Evolutionary conservation across 805 yeast genomes (phyloP).

Genomic region (Barnettozyma californica): DNA sequence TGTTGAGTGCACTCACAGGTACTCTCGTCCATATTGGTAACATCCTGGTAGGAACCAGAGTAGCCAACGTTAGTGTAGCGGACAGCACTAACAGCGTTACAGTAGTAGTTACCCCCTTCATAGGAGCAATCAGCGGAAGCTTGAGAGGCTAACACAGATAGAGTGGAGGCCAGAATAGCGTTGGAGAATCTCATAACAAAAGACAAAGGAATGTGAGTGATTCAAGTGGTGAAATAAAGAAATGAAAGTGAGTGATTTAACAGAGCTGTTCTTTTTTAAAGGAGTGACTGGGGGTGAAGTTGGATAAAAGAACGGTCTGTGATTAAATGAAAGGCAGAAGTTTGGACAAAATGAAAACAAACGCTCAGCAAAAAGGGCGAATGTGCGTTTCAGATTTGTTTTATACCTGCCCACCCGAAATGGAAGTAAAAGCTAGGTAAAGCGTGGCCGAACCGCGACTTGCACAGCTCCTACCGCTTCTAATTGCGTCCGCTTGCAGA

Average conservation of each 20-base stretch:
- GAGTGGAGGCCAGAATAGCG: slow-evolving; percentile 18
- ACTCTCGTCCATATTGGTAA: slow-evolving; percentile 69
- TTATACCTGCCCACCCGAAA: slow-evolving; percentile 3
- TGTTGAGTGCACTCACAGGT: slow-evolving; percentile 67
- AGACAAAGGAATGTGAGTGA: background rate
- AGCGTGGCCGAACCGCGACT: background rate
- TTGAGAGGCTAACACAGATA: slow-evolving; percentile 16
- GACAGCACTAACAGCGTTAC: slow-evolving; percentile 63
- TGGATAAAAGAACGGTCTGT: slow-evolving; percentile 2
- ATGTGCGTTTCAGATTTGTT: slow-evolving; percentile 10
- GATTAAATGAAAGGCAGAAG: background rate
- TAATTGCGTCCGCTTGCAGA: background rate
- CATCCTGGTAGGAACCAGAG: slow-evolving; percentile 78
- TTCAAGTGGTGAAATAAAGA: background rate
- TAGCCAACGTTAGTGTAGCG: slow-evolving; percentile 71
- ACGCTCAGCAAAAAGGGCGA: background rate
- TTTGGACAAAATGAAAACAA: background rate
- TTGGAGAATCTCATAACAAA: slow-evolving; percentile 21
- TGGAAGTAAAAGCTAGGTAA: background rate
- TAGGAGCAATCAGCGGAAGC: slow-evolving; percentile 35
- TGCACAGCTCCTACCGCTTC: background rate
- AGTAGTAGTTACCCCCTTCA: slow-evolving; percentile 78
- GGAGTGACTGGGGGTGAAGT: slow-evolving; percentile 11
- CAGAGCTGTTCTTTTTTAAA: slow-evolving; percentile 4
- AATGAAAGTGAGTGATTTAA: slow-evolving; percentile 2